Evolutionary conservation across 2,329 filamentous ascomycete species (phyloP), one percentile per base, ranked within the genome.

Genomic region (Ceratocystis destructans): DNA sequence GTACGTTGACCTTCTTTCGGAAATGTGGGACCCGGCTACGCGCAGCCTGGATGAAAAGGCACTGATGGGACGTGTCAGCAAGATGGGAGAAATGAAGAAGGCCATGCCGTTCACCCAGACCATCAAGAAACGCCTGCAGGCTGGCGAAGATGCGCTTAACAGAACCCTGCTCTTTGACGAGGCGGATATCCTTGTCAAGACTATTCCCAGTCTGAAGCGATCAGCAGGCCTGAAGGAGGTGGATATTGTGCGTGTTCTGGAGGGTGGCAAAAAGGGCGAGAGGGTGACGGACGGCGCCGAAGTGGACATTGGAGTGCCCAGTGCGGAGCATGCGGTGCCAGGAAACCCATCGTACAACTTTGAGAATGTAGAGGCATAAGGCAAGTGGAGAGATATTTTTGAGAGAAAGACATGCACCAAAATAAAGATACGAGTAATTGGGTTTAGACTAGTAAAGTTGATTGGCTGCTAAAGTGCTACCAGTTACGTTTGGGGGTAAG

Each of bases 61-160:
- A 66, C 79, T 96, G 61, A 89, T 86, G 72, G 86, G 85, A 70
- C 83, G 86, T 73, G 87, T 96, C 67, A 85, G 85, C 71, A 96
- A 96, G 80, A 81, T 90, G 73, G 86, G 85, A 55, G 89, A 95
- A 77, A 90, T 91, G 82, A 99, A 97, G 84, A 94, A 95, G 78
- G 93, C 91, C 1, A 97, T 97, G 93, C 94, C 94, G 0, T 97
- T 96, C 73, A 87, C 96, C 62, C 92, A 97, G 78, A 78, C 75
- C 5, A 79, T 97, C 68, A 96, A 96, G 86, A 89, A 84, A 75
- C 85, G 89, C 64, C 82, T 99, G 66, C 80, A 90, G 67, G 80
- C 81, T 62, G 87, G 89, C 69, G 85, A 93, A 76, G 80, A 77
- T 1, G 90, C 96, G 8, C 86, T 97, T 72, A 86, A 93, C 73